A percentile compares a stretch with the other conserved stretches of the same genome.
Evolutionary conservation across 305 asterid species (phyloP).

Genomic region (Fraxinus ornus): DNA sequence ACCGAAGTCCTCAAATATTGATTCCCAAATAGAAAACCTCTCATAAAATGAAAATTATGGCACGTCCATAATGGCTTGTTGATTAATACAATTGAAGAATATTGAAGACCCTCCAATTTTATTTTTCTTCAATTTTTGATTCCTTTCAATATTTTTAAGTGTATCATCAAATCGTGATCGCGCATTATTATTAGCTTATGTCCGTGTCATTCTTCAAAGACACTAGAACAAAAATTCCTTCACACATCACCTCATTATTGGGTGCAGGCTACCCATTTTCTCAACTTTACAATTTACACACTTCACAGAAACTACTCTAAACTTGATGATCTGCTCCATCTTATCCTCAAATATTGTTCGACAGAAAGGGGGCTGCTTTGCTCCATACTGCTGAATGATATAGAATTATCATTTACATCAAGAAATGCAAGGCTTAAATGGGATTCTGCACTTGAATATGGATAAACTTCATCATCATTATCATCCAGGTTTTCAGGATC

Average conservation of each 20-base stretch:
- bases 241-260: conserved; percentile 39
- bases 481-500: conserved; percentile 44
- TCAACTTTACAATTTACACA: background rate
- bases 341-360: conserved; percentile 58
- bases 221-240: background rate
- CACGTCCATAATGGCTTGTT: too few relatives aligned
- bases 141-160: background rate
- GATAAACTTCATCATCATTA: conserved; percentile 88
- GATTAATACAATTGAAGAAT: background rate
- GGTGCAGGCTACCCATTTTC: conserved; percentile 20
- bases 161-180: background rate
- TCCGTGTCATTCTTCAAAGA: background rate
- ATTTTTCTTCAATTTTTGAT: background rate
- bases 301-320: conserved; percentile 37
- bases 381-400: conserved; percentile 70
- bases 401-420: conserved; percentile 53
- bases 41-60: too few relatives aligned
- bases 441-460: conserved; percentile 77
- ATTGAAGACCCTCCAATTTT: background rate
- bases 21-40: too few relatives aligned
- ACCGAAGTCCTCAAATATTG: too few relatives aligned
- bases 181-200: too few relatives aligned
- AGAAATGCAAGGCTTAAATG: conserved; percentile 74
- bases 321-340: conserved; percentile 79
- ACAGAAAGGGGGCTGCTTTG: conserved; percentile 71